Percentiles rank a stretch among this genome's conserved stretches.
These are phyloP conservation scores for Hibiscus syriacus DNA, from an alignment of 345 rosid species.

Conservation along the genomic window DNA sequence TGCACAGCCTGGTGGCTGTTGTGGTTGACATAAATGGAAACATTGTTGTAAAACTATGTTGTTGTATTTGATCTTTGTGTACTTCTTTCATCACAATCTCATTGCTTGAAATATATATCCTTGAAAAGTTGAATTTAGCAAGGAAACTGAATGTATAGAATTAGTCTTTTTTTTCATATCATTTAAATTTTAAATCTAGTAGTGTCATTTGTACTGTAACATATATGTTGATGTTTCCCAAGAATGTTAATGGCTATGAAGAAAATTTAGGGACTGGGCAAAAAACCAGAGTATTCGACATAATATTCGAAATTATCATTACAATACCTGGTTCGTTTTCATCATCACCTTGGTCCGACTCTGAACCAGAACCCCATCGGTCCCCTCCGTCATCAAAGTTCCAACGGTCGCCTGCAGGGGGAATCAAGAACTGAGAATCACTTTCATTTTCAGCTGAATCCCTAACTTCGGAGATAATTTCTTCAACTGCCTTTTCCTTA, in stretches of 20 bases:
- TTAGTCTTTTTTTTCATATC: not conserved
- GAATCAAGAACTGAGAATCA: slow-evolving; percentile 81
- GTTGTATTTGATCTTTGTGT: slow-evolving; percentile 13
- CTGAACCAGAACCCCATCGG: slow-evolving; percentile 65
- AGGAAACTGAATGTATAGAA: slow-evolving; percentile 27
- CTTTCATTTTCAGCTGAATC: too few relatives aligned
- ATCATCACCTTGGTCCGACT: slow-evolving; percentile 35
- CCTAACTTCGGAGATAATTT: slow-evolving; percentile 38
- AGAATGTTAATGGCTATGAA: not conserved
- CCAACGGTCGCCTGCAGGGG: slow-evolving; percentile 72
- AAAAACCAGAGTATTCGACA: too few relatives aligned
- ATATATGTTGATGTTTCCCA: not conserved
- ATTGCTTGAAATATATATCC: too few relatives aligned
- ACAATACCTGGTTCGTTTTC: slow-evolving; percentile 51
- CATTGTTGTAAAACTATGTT: not conserved
- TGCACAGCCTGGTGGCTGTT: slow-evolving; percentile 71
- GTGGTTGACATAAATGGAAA: slow-evolving; percentile 29
- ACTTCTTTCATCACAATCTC: slow-evolving; percentile 9
- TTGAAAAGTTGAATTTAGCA: not conserved
- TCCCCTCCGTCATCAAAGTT: slow-evolving; percentile 62
- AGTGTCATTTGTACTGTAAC: not conserved
- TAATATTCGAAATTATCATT: too few relatives aligned
- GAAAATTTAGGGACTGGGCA: too few relatives aligned
- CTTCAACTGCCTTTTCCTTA: slow-evolving; percentile 27
- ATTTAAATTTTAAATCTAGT: too few relatives aligned